Percentiles rank a stretch among this genome's conserved stretches.
Conservation (phyloP, 1,139 yeast species). For the Saccharomyces hybrid region DNA sequence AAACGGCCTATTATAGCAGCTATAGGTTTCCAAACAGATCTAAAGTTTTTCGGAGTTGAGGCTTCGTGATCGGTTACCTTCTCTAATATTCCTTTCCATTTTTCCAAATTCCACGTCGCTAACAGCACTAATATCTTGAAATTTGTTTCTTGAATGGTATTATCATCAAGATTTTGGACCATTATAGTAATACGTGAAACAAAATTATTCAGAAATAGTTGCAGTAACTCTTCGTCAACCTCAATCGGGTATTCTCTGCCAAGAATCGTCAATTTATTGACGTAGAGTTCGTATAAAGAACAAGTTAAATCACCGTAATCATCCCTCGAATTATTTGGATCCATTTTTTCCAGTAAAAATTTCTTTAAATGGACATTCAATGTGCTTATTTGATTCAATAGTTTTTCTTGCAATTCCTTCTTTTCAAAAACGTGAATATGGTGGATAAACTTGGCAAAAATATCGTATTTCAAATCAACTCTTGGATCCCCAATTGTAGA, state of each 20-base stretch:
- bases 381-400: slow-evolving; percentile 20
- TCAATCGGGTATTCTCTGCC: slow-evolving; percentile 26
- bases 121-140: slow-evolving; percentile 24
- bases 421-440: slow-evolving; percentile 18
- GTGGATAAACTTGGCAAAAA: slow-evolving; percentile 18
- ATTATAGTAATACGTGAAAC: slow-evolving; percentile 13
- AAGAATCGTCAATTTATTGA: slow-evolving; percentile 25
- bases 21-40: slow-evolving; percentile 10
- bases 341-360: slow-evolving; percentile 16
- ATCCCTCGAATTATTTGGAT: slow-evolving; percentile 4
- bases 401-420: slow-evolving; percentile 20
- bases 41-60: slow-evolving; percentile 6
- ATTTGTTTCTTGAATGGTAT: slow-evolving; percentile 14
- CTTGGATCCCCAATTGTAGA: slow-evolving; percentile 10
- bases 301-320: slow-evolving; percentile 11
- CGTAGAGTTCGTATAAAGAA: slow-evolving; percentile 18
- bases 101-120: slow-evolving; percentile 19
- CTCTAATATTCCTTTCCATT: slow-evolving; percentile 7
- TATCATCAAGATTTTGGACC: slow-evolving; percentile 9
- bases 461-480: slow-evolving; percentile 12
- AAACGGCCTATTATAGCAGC: slow-evolving; percentile 14
- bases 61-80: not conserved
- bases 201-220: slow-evolving; percentile 14
- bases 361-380: slow-evolving; percentile 21
- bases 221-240: slow-evolving; percentile 17